These are phyloP conservation scores for Catharanthus roseus DNA, from an alignment of 257 asterid species.

Conservation along the genomic window DNA sequence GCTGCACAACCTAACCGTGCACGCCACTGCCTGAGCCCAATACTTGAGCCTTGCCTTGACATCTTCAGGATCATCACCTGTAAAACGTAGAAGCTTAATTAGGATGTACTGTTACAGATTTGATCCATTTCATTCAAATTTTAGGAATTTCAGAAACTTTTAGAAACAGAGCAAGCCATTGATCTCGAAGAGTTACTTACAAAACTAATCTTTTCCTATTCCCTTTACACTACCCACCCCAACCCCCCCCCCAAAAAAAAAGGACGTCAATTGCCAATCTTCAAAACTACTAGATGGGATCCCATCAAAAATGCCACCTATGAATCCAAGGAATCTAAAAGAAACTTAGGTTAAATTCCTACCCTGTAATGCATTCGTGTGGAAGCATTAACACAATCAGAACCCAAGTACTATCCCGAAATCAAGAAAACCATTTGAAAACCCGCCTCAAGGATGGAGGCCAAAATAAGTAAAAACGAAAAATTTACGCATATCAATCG, in stretches of 20 bases:
- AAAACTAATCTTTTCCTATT: neutral
- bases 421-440: neutral
- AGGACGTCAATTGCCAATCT: neutral
- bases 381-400: neutral
- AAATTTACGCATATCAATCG: neutral
- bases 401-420: neutral
- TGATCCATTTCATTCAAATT: neutral
- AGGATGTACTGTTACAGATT: neutral
- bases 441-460: neutral
- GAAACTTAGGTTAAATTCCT: neutral
- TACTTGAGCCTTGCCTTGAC: conserved; percentile 42
- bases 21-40: conserved; percentile 44
- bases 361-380: neutral
- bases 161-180: neutral
- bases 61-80: conserved; percentile 45
- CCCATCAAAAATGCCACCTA: neutral
- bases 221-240: too few species aligned
- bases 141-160: neutral
- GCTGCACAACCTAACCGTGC: conserved; percentile 36
- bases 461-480: neutral
- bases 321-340: neutral
- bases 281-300: neutral
- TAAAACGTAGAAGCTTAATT: neutral
- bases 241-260: neutral
- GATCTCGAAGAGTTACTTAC: too few species aligned